Evolutionary conservation across 2,329 filamentous ascomycete genomes (phyloP), one percentile per base, ranked within the genome.

Genomic region (Monosporascus sp.): DNA sequence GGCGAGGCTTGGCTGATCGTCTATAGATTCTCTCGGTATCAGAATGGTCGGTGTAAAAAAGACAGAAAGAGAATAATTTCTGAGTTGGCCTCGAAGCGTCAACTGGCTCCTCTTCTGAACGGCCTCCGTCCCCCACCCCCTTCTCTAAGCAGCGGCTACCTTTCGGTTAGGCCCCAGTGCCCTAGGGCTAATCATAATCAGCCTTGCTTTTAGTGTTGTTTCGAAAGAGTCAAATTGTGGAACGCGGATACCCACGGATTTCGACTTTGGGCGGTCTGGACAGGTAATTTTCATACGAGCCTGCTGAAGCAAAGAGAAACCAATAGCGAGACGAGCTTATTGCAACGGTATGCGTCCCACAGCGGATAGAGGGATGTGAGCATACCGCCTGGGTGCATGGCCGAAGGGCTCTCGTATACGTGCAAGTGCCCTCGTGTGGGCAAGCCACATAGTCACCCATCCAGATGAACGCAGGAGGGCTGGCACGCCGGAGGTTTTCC

Each of bases 31-130:
- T 54, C 57, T 49, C 51, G 51, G 49, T 47, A 57, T 57, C 55
- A 47, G 54, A 45, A 56, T 43, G 51, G 55, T 55, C 51, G 51
- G 54, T 46, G 50, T 3, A 55, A 49, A 53, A 40, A 38, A 49
- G 49, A 55, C 47, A 52, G 53, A 57, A 55, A 51, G 56, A 55
- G 50, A 51, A 59, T 58, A 58, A 56, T 53, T 56, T 55, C 50
- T 50, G 45, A 53, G 55, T 49, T 55, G 58, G 48, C 35, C 41
- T 57, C 28, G 28, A 35, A 35, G 11, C 14, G 31, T 5, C 11
- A 14, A 35, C 31, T 35, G 31, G 31, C 31, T 35, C 5, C 31
- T 14, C 11, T 24, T 35, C 31, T 14, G 31, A 35, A 35, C 4
- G 11, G 11, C 31, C 31, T 35, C 11, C 9, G 31, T 5, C 6